A percentile compares a stretch with the other conserved stretches of the same genome.
These are phyloP conservation scores for Erythrophleum ivorense DNA, from an alignment of 331 rosid species.

Conservation along the genomic window DNA sequence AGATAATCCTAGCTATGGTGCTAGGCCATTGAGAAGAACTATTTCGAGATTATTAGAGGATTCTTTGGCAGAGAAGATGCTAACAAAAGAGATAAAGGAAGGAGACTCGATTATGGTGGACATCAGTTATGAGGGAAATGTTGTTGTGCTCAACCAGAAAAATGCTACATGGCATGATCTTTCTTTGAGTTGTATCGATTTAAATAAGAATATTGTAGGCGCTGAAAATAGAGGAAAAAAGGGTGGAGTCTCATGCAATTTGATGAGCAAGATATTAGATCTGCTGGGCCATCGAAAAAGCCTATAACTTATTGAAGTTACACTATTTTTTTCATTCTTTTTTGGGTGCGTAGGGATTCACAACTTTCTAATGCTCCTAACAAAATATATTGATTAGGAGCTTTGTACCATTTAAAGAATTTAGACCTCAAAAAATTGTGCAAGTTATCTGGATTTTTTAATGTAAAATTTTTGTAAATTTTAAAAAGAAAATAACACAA, in stretches of 20 bases:
- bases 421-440: neutral
- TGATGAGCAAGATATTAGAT: slow-evolving; percentile 35
- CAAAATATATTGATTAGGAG: neutral
- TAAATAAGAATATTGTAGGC: neutral
- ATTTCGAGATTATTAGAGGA: slow-evolving; percentile 79
- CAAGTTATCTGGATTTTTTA: too few species aligned
- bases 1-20: slow-evolving; percentile 74
- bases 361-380: neutral
- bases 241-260: slow-evolving; percentile 20
- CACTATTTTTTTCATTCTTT: neutral
- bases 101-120: slow-evolving; percentile 71
- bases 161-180: neutral
- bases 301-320: slow-evolving; percentile 5
- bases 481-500: too few species aligned
- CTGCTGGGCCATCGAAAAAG: slow-evolving; percentile 24
- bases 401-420: neutral
- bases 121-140: slow-evolving; percentile 63
- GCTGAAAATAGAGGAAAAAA: slow-evolving; percentile 9
- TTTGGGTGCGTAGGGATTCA: neutral
- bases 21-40: slow-evolving; percentile 73
- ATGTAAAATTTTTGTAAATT: too few species aligned
- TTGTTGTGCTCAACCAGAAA: slow-evolving; percentile 58
- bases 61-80: slow-evolving; percentile 78
- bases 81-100: slow-evolving; percentile 71
- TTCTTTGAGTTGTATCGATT: slow-evolving; percentile 4